Percentiles rank a stretch among this genome's conserved stretches.
phyloP scores from a whole-genome alignment of 106 monocot species.

The Narthecium ossifragum region DNA sequence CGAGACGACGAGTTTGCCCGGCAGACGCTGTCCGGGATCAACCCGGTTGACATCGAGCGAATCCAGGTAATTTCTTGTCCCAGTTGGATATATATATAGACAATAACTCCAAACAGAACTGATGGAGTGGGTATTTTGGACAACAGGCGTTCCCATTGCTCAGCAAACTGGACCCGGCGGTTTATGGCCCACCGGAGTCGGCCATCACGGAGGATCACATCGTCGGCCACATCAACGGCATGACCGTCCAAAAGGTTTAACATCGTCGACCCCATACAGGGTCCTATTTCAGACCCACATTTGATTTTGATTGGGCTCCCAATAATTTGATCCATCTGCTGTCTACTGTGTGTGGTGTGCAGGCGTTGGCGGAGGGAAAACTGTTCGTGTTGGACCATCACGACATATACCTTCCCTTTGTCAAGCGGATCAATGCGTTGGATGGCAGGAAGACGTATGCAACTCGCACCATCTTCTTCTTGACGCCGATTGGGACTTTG shows the following conservation, averaged over 20 bases:
- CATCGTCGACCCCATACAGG: too few species aligned
- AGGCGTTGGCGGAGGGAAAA: constrained; percentile 74
- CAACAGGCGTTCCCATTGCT: constrained; percentile 56
- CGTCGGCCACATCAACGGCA: constrained; percentile 47
- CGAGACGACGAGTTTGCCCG: constrained; percentile 87
- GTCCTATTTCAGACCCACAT: too few species aligned
- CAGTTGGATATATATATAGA: neutral
- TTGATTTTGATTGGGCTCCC: too few species aligned
- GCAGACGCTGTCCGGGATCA: constrained; percentile 70
- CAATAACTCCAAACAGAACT: too few species aligned
- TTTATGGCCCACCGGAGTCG: constrained; percentile 79
- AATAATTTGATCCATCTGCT: too few species aligned
- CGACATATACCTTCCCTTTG: constrained; percentile 69
- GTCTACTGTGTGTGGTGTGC: too few species aligned
- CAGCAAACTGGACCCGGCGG: constrained; percentile 57
- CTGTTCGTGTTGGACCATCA: constrained; percentile 77
- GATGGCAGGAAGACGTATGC: constrained; percentile 65
- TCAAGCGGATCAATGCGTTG: constrained; percentile 57
- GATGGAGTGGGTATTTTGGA: neutral
- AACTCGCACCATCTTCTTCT: constrained; percentile 71
- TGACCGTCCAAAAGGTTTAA: constrained; percentile 62
- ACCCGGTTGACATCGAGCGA: constrained; percentile 63
- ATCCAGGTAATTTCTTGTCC: constrained; percentile 28
- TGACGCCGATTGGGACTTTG: constrained; percentile 46
- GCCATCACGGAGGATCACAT: constrained; percentile 61